These are phyloP conservation scores for Polychytrium aggregatum DNA, from an alignment of 192 early-diverging fungal species.

Conservation along the genomic window DNA sequence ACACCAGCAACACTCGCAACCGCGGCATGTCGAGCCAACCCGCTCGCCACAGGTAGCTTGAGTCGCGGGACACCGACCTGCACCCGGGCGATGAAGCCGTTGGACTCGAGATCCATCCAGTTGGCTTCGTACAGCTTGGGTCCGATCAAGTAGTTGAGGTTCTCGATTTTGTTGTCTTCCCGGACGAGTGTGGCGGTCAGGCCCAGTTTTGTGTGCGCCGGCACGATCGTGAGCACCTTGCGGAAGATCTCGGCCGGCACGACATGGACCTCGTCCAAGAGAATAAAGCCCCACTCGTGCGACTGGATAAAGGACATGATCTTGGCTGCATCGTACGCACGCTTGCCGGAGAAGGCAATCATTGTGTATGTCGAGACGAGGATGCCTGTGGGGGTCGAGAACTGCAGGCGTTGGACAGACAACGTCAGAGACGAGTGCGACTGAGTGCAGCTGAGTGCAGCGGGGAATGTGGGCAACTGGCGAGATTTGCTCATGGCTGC, in stretches of 20 bases:
- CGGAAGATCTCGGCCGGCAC: constrained; percentile 93
- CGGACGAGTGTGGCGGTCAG: constrained; percentile 86
- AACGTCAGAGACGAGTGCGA: too few relatives aligned
- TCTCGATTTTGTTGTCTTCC: constrained; percentile 96
- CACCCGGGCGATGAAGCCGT: constrained; percentile 96
- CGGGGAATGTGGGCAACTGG: too few relatives aligned
- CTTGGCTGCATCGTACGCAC: constrained; percentile 84
- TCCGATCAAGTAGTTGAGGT: constrained; percentile 95
- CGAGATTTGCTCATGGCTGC: too few relatives aligned
- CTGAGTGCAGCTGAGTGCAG: too few relatives aligned
- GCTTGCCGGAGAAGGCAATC: constrained; percentile 86
- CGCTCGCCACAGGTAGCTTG: too few relatives aligned
- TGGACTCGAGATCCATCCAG: constrained; percentile 97
- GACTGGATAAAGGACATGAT: constrained; percentile 90
- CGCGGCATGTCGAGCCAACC: too few relatives aligned
- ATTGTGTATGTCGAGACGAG: constrained; percentile 97
- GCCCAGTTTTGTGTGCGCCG: constrained; percentile 86
- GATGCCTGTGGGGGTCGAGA: constrained; percentile 78
- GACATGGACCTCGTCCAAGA: constrained; percentile 98
- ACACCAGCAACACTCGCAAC: too few relatives aligned
- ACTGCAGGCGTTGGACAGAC: too few relatives aligned
- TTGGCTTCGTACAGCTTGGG: constrained; percentile 99
- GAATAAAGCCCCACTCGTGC: constrained; percentile 93
- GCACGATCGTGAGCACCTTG: constrained; percentile 80
- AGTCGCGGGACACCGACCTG: constrained; percentile 30